phyloP scores from a whole-genome alignment of 2,329 filamentous ascomycete genomes.

The Fusarium piperis region DNA sequence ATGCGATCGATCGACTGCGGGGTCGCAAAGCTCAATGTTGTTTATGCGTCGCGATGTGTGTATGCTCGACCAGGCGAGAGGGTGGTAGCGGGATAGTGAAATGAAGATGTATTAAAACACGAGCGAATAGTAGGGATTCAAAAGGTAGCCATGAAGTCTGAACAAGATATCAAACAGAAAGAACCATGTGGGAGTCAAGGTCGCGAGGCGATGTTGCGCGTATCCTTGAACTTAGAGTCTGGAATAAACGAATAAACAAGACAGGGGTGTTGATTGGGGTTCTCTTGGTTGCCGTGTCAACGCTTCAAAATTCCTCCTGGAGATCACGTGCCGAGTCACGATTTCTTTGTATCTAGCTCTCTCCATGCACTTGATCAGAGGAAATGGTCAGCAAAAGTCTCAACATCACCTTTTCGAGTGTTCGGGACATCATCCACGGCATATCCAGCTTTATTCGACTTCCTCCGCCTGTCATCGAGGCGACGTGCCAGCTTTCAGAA shows the following conservation, averaged over 20 bases:
- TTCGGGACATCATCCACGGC: not conserved
- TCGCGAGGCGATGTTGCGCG: conserved; percentile 36
- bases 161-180: conserved; percentile 36
- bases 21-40: conserved; percentile 31
- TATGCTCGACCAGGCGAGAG: conserved; percentile 6
- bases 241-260: conserved; percentile 48
- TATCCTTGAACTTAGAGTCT: conserved; percentile 30
- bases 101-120: conserved; percentile 24
- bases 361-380: not conserved
- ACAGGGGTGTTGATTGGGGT: conserved; percentile 35
- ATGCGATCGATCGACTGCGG: conserved; percentile 34
- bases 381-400: not conserved
- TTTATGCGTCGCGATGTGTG: conserved; percentile 11
- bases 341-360: not conserved
- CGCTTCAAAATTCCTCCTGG: not conserved
- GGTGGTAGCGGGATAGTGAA: conserved; percentile 12
- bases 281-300: conserved; percentile 48
- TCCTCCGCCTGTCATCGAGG: not conserved
- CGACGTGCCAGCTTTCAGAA: not conserved
- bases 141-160: conserved; percentile 27
- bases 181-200: conserved; percentile 31
- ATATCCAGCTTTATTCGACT: not conserved
- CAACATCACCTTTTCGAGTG: not conserved
- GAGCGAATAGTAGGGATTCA: conserved; percentile 21
- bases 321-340: conserved; percentile 25